These are phyloP conservation scores for Lipomyces chichibuensis DNA, from an alignment of 805 yeast genomes.

Conservation along the genomic window DNA sequence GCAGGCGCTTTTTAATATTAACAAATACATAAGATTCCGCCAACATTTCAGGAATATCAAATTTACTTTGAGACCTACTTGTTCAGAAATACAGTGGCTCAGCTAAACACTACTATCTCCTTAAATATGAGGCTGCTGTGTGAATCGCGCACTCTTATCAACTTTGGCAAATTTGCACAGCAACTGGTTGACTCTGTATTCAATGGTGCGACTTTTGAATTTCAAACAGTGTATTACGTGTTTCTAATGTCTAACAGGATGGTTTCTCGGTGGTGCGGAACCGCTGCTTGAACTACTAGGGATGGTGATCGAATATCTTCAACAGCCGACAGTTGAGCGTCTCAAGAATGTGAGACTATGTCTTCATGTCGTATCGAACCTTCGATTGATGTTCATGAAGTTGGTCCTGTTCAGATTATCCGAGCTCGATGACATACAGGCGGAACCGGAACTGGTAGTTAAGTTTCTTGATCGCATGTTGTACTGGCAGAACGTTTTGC, in stretches of 20 bases:
- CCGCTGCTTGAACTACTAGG: slow-evolving; percentile 35
- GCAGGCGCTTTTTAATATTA: background rate
- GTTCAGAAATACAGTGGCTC: slow-evolving; percentile 34
- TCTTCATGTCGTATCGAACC: slow-evolving; percentile 18
- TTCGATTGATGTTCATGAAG: slow-evolving; percentile 28
- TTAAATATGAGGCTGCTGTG: slow-evolving; percentile 24
- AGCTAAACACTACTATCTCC: slow-evolving; percentile 31
- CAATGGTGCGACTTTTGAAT: slow-evolving; percentile 20
- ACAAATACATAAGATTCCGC: slow-evolving; percentile 29
- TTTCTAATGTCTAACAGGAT: slow-evolving; percentile 21
- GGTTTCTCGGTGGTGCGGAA: slow-evolving; percentile 37
- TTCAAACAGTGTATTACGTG: background rate
- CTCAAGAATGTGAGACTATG: slow-evolving; percentile 29
- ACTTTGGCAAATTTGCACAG: slow-evolving; percentile 29
- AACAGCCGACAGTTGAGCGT: slow-evolving; percentile 29
- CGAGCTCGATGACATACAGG: slow-evolving; percentile 28
- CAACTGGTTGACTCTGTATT: slow-evolving; percentile 33
- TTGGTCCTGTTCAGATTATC: slow-evolving; percentile 30
- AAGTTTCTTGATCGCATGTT: slow-evolving; percentile 31
- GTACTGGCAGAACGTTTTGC: slow-evolving; percentile 35
- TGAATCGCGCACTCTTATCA: slow-evolving; percentile 32
- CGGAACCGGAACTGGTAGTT: slow-evolving; percentile 20
- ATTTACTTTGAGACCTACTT: slow-evolving; percentile 37
- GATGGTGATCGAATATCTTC: slow-evolving; percentile 35
- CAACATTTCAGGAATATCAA: slow-evolving; percentile 35